phyloP scores from a whole-genome alignment of 2,329 filamentous ascomycete species.

The Harringtonia aguacate region DNA sequence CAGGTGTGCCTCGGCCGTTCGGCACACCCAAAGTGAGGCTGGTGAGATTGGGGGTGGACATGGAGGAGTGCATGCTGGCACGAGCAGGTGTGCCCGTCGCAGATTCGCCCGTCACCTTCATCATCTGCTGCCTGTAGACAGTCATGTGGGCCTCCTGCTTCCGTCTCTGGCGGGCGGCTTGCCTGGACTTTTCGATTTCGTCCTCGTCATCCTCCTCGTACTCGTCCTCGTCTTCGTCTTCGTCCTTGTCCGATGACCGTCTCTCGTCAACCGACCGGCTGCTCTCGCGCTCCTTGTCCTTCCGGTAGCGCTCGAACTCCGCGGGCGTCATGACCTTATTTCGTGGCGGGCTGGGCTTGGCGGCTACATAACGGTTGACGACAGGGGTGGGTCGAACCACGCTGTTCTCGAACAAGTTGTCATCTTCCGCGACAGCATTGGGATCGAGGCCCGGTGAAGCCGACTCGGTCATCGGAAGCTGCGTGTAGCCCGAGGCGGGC shows the following conservation, averaged over 20 bases:
- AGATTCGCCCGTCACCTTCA: constrained; percentile 80
- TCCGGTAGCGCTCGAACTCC: constrained; percentile 72
- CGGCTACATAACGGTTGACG: constrained; percentile 23
- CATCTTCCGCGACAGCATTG: constrained; percentile 36
- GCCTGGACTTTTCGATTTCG: constrained; percentile 63
- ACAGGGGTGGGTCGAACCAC: constrained; percentile 25
- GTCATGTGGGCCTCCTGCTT: constrained; percentile 88
- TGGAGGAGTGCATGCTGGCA: constrained; percentile 43
- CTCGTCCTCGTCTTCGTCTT: constrained; percentile 52
- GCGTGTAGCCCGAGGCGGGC: constrained; percentile 14
- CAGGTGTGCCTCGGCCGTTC: background rate
- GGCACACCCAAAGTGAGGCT: constrained; percentile 20
- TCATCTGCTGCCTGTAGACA: constrained; percentile 90
- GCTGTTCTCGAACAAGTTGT: constrained; percentile 44
- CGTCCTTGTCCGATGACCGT: constrained; percentile 35
- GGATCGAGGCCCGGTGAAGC: constrained; percentile 19
- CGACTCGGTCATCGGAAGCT: constrained; percentile 20
- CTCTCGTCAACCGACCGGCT: constrained; percentile 28
- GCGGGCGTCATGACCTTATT: constrained; percentile 85
- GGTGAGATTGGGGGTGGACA: constrained; percentile 52
- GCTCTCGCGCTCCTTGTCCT: constrained; percentile 57
- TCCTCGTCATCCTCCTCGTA: constrained; percentile 69
- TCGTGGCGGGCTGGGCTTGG: constrained; percentile 28
- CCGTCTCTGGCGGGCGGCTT: constrained; percentile 64
- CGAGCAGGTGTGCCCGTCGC: constrained; percentile 35